Evolutionary conservation across 2,329 filamentous ascomycete species (phyloP).

Genomic region (Pseudogymnoascus sp.): DNA sequence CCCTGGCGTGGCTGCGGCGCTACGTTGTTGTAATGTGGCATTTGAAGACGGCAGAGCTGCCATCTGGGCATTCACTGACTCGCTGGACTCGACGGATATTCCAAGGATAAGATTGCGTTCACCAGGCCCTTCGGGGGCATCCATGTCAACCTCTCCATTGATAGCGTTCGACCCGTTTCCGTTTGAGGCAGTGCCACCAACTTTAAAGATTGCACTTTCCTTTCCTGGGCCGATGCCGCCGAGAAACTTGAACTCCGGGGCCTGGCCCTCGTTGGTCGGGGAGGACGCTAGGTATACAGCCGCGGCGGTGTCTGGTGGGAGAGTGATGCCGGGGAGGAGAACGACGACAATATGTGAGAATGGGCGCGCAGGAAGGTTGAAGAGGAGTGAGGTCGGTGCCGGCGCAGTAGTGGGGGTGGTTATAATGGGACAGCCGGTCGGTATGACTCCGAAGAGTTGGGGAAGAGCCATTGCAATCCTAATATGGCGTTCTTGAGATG

Average conservation of each 20-base stretch:
- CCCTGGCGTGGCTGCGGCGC: slow-evolving; percentile 24
- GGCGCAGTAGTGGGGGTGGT: slow-evolving; percentile 48
- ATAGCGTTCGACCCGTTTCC: slow-evolving; percentile 39
- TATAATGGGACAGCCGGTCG: slow-evolving; percentile 53
- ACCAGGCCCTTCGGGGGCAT: slow-evolving; percentile 24
- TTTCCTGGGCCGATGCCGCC: slow-evolving; percentile 87
- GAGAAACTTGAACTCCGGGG: slow-evolving; percentile 69
- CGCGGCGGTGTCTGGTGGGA: slow-evolving; percentile 73
- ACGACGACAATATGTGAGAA: slow-evolving; percentile 87
- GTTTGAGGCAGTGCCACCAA: slow-evolving; percentile 37
- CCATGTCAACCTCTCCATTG: slow-evolving; percentile 34
- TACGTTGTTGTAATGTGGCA: slow-evolving; percentile 26
- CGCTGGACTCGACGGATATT: slow-evolving; percentile 71
- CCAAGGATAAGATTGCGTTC: slow-evolving; percentile 61
- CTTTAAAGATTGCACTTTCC: slow-evolving; percentile 84
- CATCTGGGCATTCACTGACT: slow-evolving; percentile 64
- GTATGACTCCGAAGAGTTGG: slow-evolving; percentile 52
- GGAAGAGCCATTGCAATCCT: slow-evolving; percentile 14
- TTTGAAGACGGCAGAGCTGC: slow-evolving; percentile 48
- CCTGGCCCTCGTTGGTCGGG: slow-evolving; percentile 34
- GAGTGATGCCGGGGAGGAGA: slow-evolving; percentile 67
- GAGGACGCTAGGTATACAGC: slow-evolving; percentile 76
- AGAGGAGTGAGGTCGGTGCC: slow-evolving; percentile 51
- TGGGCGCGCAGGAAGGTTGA: slow-evolving; percentile 41
- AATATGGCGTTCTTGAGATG: neutral